Conservation (phyloP, 106 monocot species). For the Cymbidium sinense region DNA sequence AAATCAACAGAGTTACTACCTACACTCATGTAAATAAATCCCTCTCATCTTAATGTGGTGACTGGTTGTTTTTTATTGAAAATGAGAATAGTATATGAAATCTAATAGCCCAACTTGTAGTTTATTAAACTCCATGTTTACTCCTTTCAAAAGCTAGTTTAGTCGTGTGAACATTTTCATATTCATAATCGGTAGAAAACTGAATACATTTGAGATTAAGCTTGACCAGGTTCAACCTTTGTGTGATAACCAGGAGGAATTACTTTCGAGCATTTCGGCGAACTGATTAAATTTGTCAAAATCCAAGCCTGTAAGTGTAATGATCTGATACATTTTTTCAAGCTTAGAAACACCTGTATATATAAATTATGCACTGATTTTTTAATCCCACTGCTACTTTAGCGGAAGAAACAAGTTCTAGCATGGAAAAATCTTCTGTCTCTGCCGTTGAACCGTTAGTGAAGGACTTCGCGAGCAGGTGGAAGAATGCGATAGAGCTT, state of each 20-base stretch:
- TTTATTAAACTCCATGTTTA: background rate
- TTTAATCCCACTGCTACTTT: background rate
- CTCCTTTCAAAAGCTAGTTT: background rate
- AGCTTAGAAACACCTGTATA: too few species aligned
- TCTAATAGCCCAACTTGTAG: background rate
- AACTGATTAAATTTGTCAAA: constrained; percentile 91
- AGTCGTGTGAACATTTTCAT: background rate
- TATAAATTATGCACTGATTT: background rate
- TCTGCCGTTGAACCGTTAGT: constrained; percentile 67
- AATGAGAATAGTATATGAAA: background rate
- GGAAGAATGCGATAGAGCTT: constrained; percentile 86
- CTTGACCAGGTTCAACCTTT: background rate
- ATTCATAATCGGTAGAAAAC: background rate
- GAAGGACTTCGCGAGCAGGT: constrained; percentile 78
- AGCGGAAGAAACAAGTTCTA: constrained; percentile 61
- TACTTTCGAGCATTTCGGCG: constrained; percentile 89
- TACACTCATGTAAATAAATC: too few species aligned
- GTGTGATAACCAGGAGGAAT: constrained; percentile 67
- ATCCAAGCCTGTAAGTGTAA: constrained; percentile 60
- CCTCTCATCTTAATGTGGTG: too few species aligned
- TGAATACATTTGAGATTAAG: background rate
- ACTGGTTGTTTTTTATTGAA: background rate
- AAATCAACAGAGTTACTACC: too few species aligned
- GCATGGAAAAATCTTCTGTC: constrained; percentile 40
- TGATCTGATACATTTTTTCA: background rate